These are phyloP conservation scores for Protoeuglena noctilucae DNA, from an alignment of 139 green algal species.

Conservation along the genomic window DNA sequence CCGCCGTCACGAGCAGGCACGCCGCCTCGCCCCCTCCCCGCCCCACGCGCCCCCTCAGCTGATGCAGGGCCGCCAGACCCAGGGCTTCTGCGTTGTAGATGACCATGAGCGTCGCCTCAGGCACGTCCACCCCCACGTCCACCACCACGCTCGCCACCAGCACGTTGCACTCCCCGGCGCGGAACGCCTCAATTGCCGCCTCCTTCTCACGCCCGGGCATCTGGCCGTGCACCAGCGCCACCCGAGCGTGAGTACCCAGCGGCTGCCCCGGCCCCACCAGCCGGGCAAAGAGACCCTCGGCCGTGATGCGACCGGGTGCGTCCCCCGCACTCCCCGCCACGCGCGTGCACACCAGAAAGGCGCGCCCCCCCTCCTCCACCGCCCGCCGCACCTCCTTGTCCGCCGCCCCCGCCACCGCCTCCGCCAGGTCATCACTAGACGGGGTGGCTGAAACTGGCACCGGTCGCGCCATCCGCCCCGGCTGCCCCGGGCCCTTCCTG, in stretches of 20 bases:
- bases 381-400: not conserved
- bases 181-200: constrained; percentile 30
- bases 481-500: too few relatives aligned
- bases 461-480: too few relatives aligned
- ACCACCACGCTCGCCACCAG: constrained; percentile 76
- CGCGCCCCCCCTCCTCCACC: not conserved
- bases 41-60: constrained; percentile 73
- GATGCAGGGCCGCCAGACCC: constrained; percentile 85
- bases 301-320: not conserved
- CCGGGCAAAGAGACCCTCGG: not conserved
- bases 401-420: not conserved
- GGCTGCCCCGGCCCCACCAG: not conserved
- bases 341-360: not conserved
- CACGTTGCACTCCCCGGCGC: constrained; percentile 35
- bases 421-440: too few relatives aligned
- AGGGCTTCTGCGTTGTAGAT: constrained; percentile 87
- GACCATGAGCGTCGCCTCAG: constrained; percentile 70
- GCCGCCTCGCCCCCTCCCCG: constrained; percentile 19
- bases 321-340: not conserved
- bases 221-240: constrained; percentile 50
- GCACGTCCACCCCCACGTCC: constrained; percentile 79
- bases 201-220: constrained; percentile 50
- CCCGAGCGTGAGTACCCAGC: constrained; percentile 2
- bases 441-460: too few relatives aligned
- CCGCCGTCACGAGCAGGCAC: constrained; percentile 23